Conservation (phyloP, 2,329 filamentous ascomycete species). For the Paramyrothecium sp. region DNA sequence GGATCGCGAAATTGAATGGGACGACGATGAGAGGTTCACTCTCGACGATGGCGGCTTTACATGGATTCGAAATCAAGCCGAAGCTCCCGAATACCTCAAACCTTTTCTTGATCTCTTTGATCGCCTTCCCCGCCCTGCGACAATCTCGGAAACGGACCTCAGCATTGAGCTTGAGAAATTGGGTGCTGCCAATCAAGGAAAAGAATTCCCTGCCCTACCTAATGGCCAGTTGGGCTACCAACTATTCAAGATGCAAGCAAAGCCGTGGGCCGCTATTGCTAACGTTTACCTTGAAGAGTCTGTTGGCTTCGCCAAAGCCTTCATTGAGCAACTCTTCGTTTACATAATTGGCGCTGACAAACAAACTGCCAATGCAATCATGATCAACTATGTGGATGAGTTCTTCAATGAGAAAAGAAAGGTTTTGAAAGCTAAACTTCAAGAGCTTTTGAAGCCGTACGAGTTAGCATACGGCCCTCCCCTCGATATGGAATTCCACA, state of each 20-base stretch:
- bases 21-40: not conserved
- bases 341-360: slow-evolving; percentile 20
- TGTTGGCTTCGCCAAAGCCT: slow-evolving; percentile 24
- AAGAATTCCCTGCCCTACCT: slow-evolving; percentile 35
- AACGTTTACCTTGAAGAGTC: slow-evolving; percentile 31
- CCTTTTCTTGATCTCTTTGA: slow-evolving; percentile 27
- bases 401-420: slow-evolving; percentile 31
- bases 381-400: slow-evolving; percentile 21
- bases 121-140: slow-evolving; percentile 22
- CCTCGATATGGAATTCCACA: slow-evolving; percentile 28
- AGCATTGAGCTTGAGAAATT: slow-evolving; percentile 24
- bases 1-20: slow-evolving; percentile 10
- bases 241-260: slow-evolving; percentile 36
- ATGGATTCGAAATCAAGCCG: not conserved
- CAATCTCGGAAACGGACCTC: slow-evolving; percentile 14
- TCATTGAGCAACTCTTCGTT: slow-evolving; percentile 34
- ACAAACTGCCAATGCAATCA: slow-evolving; percentile 18
- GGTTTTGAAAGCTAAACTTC: slow-evolving; percentile 29
- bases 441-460: slow-evolving; percentile 38
- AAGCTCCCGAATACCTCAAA: slow-evolving; percentile 9
- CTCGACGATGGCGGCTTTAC: not conserved
- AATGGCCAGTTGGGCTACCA: slow-evolving; percentile 34
- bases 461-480: slow-evolving; percentile 22
- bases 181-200: slow-evolving; percentile 35
- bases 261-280: slow-evolving; percentile 37